Base-by-base conservation (phyloP, 2,329 filamentous ascomycete genomes). In the Xylaria sp. region DNA sequence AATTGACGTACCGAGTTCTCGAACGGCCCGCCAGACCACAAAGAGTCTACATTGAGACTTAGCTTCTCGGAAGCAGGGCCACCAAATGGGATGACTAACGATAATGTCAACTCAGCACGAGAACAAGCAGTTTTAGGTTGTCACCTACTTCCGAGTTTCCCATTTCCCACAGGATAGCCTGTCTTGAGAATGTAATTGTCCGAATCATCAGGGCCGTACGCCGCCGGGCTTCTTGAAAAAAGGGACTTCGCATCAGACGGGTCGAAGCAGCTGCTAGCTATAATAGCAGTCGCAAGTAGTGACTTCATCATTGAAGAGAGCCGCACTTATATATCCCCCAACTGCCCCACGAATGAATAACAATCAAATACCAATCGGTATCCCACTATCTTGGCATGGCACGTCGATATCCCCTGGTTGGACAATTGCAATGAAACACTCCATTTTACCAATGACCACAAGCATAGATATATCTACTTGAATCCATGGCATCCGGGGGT, bases 1-100 rank as follows among this genome's bases (percentile, higher is more conserved):
- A 9, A 11, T 9, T 37, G 3, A 64, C 73, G 67, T 67, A 79
- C 79, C 17, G 70, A 69, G 40, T 70, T 72, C 57, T 81, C 75
- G 59, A 84, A 84, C 0, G 82, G 82, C 0, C 82, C 82, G 2
- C 80, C 82, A 2, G 78, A 79, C 82, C 82, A 84, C 1, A 84
- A 66, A 1, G 75, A 80, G 60, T 85, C 82, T 17, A 82, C 66
- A 52, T 84, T 84, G 38, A 84, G 58, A 19, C 74, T 77, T 4
- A 83, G 55, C 23, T 75, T 78, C 51, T 83, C 81, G 1, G 71
- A 64, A 2, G 78, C 78, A 0, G 81, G 75, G 15, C 72, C 63
- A 0, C 82, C 82, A 57, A 80, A 80, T 0, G 79, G 75, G 31
- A 83, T 77, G 2, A 76, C 79, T 67, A 45, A 15, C n/a, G 2